Evolutionary conservation across 1,139 yeast genomes (phyloP).

Genomic region (Magnusiomyces tetraspermus): DNA sequence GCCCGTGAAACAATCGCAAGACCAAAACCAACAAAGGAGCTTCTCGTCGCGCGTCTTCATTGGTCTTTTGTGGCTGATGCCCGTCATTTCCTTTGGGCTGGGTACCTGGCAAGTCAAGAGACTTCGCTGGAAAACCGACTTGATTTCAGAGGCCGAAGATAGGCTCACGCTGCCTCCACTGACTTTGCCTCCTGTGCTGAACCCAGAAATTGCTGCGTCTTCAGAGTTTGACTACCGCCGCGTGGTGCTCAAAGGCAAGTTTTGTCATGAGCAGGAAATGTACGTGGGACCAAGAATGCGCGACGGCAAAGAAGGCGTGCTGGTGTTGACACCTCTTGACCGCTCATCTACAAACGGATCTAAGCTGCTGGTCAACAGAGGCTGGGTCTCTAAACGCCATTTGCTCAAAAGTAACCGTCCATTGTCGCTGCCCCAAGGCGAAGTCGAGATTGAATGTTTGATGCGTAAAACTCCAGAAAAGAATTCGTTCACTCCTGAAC

Average conservation of each 20-base stretch:
- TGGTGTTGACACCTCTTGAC: conserved; percentile 71
- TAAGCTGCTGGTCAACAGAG: conserved; percentile 67
- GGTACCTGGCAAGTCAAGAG: conserved; percentile 94
- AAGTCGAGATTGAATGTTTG: conserved; percentile 62
- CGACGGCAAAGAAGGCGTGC: conserved; percentile 70
- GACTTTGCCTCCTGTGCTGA: conserved; percentile 46
- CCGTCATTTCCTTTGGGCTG: conserved; percentile 70
- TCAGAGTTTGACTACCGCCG: conserved; percentile 75
- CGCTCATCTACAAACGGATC: conserved; percentile 39
- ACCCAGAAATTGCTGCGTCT: conserved; percentile 37
- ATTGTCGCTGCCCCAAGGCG: conserved; percentile 69
- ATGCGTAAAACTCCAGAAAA: conserved; percentile 63
- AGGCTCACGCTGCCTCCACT: conserved; percentile 64
- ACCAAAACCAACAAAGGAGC: conserved; percentile 17
- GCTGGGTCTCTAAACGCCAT: conserved; percentile 77
- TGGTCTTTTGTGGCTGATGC: conserved; percentile 56
- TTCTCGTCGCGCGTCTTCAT: conserved; percentile 28
- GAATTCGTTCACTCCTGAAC: conserved; percentile 48
- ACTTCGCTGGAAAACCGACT: conserved; percentile 76
- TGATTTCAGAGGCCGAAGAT: conserved; percentile 76
- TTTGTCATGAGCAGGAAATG: conserved; percentile 78
- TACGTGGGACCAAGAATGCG: conserved; percentile 83
- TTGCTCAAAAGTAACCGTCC: conserved; percentile 56
- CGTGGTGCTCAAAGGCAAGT: conserved; percentile 64
- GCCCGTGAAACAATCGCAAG: conserved; percentile 52